Conservation (phyloP, 257 asterid species). For the Nicotiana tomentosiformis region DNA sequence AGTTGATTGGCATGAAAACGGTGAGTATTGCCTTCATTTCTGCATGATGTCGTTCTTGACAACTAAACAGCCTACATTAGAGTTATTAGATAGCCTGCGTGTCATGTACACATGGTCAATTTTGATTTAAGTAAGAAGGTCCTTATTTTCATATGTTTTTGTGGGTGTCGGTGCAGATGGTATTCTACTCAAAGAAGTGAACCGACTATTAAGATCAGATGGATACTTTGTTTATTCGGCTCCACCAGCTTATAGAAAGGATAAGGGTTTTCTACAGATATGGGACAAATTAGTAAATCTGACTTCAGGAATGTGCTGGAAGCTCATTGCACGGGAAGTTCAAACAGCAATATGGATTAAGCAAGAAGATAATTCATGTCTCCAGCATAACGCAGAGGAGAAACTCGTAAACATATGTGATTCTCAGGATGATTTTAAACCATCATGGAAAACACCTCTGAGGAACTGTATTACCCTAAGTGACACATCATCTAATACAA, state of each 20-base stretch:
- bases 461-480: constrained; percentile 40
- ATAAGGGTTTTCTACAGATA: constrained; percentile 72
- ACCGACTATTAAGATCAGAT: constrained; percentile 63
- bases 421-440: constrained; percentile 37
- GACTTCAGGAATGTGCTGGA: constrained; percentile 97
- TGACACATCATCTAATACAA: constrained; percentile 17
- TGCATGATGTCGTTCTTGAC: not conserved
- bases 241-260: constrained; percentile 93
- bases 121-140: not conserved
- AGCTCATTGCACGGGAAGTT: constrained; percentile 78
- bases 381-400: constrained; percentile 46
- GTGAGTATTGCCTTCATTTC: constrained; percentile 30
- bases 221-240: constrained; percentile 94
- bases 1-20: constrained; percentile 86
- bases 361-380: constrained; percentile 55
- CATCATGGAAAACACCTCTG: constrained; percentile 58
- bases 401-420: constrained; percentile 56
- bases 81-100: not conserved
- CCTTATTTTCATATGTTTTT: too few relatives aligned
- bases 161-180: constrained; percentile 56
- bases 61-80: not conserved
- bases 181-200: constrained; percentile 75
- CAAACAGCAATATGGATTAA: constrained; percentile 92
- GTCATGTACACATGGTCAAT: not conserved
- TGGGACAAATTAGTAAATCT: constrained; percentile 72